A percentile compares a stretch with the other conserved stretches of the same genome.
Conservation (phyloP, 1,284 basidiomycete species). For the Pseudozyma thailandica region DNA sequence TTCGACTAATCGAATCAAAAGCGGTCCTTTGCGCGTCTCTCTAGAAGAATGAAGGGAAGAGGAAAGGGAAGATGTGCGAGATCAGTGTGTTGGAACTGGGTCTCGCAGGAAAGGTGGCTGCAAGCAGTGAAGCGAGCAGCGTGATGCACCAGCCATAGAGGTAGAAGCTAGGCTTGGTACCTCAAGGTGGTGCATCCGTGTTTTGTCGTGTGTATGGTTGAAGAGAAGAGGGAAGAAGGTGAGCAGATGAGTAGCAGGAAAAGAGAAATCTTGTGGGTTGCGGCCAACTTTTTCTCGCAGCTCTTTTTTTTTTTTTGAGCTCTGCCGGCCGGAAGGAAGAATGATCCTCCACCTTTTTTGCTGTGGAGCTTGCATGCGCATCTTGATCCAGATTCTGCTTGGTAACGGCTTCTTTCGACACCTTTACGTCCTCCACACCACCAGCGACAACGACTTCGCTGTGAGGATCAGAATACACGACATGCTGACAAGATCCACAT, state of each 20-base stretch:
- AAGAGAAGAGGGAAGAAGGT: slow-evolving; percentile 4
- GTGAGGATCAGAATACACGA: not conserved
- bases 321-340: slow-evolving; percentile 26
- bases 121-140: too few relatives aligned
- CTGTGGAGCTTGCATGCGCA: not conserved
- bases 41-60: slow-evolving; percentile 3
- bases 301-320: not conserved
- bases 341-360: slow-evolving; percentile 1
- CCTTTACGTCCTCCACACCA: not conserved
- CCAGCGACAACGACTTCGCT: not conserved
- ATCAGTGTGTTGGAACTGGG: slow-evolving; percentile 26
- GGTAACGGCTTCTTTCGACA: not conserved
- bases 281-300: not conserved
- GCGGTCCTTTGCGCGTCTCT: slow-evolving; percentile 59
- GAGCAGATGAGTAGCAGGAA: not conserved
- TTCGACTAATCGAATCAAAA: slow-evolving; percentile 16
- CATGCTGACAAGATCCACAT: slow-evolving; percentile 20
- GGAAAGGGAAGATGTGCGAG: not conserved
- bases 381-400: too few relatives aligned
- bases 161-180: not conserved
- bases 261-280: slow-evolving; percentile 19
- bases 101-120: not conserved
- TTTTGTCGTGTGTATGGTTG: slow-evolving; percentile 28
- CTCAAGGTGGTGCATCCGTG: slow-evolving; percentile 11
- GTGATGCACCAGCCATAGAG: slow-evolving; percentile 4